Conservation (phyloP, 345 rosid species). For the Adansonia digitata region DNA sequence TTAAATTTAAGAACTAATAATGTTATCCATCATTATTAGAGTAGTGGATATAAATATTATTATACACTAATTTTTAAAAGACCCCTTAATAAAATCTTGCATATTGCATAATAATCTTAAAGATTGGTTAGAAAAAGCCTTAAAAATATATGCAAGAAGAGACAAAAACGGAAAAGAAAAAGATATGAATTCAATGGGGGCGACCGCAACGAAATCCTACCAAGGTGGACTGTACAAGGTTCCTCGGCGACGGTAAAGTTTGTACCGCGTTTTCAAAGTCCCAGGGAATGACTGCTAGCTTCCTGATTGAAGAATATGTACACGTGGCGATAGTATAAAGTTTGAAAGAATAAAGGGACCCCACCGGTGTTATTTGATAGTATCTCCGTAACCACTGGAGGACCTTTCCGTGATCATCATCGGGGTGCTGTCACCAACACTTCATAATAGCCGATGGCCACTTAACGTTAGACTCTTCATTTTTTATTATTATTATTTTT, state of each 20-base stretch:
- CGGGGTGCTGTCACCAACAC: background rate
- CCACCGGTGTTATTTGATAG: background rate
- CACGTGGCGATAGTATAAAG: constrained; percentile 1
- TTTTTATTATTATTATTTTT: background rate
- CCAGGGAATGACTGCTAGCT: background rate
- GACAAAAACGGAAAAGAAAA: too few relatives aligned
- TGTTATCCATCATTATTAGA: too few relatives aligned
- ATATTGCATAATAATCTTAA: too few relatives aligned
- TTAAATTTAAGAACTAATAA: too few relatives aligned
- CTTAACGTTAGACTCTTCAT: background rate
- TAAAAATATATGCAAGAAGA: too few relatives aligned
- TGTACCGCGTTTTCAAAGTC: background rate
- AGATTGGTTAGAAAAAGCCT: too few relatives aligned
- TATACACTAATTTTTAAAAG: too few relatives aligned
- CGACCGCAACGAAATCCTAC: background rate
- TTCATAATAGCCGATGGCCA: background rate
- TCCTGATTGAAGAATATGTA: background rate
- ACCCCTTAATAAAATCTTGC: too few relatives aligned
- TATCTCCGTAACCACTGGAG: background rate
- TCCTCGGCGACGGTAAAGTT: background rate
- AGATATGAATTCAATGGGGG: too few relatives aligned
- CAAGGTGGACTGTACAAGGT: background rate
- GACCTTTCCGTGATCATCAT: background rate
- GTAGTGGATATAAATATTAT: too few relatives aligned
- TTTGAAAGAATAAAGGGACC: background rate